phyloP scores from a whole-genome alignment of 495 filamentous ascomycete genomes.

The Jackrogersella multiformis region DNA sequence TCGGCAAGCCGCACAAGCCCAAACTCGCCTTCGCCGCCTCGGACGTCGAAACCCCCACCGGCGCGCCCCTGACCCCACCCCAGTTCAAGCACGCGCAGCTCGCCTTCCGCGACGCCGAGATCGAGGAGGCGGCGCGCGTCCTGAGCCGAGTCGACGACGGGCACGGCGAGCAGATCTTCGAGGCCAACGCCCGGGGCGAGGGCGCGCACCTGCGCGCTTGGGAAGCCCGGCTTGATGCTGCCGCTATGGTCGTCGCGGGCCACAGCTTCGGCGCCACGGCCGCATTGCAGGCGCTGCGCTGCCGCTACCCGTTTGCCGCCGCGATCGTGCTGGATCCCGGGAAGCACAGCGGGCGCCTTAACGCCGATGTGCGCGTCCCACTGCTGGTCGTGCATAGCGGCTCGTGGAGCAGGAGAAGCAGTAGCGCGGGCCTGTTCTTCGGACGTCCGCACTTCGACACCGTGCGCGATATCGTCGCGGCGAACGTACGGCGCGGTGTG shows the following conservation, averaged over 20 bases:
- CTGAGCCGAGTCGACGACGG: conserved; percentile 56
- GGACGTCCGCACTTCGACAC: conserved; percentile 62
- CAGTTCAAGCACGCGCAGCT: conserved; percentile 59
- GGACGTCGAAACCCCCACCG: conserved; percentile 41
- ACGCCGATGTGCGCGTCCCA: conserved; percentile 60
- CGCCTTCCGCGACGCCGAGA: conserved; percentile 62
- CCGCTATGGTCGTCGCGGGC: conserved; percentile 57
- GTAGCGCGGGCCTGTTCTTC: conserved; percentile 55
- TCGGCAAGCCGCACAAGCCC: conserved; percentile 38
- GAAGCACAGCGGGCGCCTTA: conserved; percentile 61
- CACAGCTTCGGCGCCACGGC: conserved; percentile 65
- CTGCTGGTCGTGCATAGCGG: conserved; percentile 60
- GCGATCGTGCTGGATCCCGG: conserved; percentile 62
- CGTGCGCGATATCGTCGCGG: conserved; percentile 56
- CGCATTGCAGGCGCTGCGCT: conserved; percentile 59
- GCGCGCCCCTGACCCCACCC: conserved; percentile 38
- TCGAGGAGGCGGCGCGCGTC: conserved; percentile 58
- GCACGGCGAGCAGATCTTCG: conserved; percentile 47
- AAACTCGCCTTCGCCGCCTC: conserved; percentile 44
- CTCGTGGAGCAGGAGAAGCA: conserved; percentile 63
- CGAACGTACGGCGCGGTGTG: conserved; percentile 47
- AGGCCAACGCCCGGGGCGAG: conserved; percentile 48
- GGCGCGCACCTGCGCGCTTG: conserved; percentile 44
- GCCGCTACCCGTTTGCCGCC: conserved; percentile 51
- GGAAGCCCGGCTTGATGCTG: conserved; percentile 49